phyloP scores from a whole-genome alignment of 225 moss, liverwort and hornwort genomes.

The Physcomitrellopsis africana region DNA sequence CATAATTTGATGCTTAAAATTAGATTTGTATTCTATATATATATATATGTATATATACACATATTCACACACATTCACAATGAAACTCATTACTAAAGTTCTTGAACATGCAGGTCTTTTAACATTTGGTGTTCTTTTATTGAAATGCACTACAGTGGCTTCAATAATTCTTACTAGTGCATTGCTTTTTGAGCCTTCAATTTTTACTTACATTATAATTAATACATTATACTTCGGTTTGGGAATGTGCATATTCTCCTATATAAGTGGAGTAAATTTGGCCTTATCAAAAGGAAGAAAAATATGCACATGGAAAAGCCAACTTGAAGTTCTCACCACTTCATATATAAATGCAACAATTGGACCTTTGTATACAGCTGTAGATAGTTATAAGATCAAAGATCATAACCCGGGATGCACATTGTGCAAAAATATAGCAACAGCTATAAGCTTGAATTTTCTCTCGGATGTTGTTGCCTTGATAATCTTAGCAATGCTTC shows the following conservation, averaged over 20 bases:
- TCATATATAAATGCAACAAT: constrained; percentile 1
- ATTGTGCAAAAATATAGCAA: too few species aligned
- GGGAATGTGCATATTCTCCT: neutral
- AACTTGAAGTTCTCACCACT: neutral
- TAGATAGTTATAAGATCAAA: neutral
- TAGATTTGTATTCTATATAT: too few species aligned
- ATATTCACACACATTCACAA: too few species aligned
- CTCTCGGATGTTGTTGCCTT: neutral
- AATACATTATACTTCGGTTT: neutral
- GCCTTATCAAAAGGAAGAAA: neutral
- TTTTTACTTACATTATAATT: neutral
- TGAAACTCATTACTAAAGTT: too few species aligned
- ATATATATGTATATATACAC: too few species aligned
- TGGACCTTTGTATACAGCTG: neutral
- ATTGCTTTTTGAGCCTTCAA: neutral
- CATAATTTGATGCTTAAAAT: too few species aligned
- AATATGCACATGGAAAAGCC: neutral
- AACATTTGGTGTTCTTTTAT: too few species aligned
- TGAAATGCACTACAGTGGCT: too few species aligned
- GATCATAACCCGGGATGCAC: too few species aligned
- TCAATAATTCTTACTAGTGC: neutral
- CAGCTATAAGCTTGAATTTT: too few species aligned
- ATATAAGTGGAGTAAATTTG: constrained; percentile 1
- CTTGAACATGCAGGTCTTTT: too few species aligned
- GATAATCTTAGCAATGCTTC: neutral